Conservation (phyloP, 2,329 filamentous ascomycete genomes). For the Paramyrothecium roridum region DNA sequence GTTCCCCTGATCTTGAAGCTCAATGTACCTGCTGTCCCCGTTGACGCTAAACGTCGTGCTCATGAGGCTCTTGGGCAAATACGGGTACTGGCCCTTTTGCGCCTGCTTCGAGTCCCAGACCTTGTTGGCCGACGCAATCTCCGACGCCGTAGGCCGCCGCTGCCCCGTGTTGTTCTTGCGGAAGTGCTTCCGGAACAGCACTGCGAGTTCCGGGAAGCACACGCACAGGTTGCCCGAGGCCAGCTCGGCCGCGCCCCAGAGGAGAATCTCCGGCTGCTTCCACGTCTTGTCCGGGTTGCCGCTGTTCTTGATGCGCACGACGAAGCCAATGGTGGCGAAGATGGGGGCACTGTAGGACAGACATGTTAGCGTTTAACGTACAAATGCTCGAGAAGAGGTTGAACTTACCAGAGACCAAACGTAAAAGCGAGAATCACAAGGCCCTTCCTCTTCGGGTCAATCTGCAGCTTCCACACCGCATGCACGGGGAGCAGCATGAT, state of each 20-base stretch:
- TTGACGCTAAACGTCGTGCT: not conserved
- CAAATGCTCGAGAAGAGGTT: no score
- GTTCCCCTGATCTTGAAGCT: not conserved
- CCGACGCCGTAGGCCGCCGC: not conserved
- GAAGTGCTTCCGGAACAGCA: constrained; percentile 5
- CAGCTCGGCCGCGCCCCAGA: constrained; percentile 6
- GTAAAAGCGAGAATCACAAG: constrained; percentile 5
- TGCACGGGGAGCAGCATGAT: constrained; percentile 6
- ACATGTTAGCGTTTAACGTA: not conserved
- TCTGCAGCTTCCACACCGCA: constrained; percentile 3
- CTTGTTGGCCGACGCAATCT: not conserved
- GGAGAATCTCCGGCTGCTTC: constrained; percentile 8
- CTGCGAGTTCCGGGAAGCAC: constrained; percentile 7
- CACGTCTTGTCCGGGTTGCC: constrained; percentile 5
- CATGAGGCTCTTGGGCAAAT: constrained; percentile 4
- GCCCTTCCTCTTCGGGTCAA: constrained; percentile 3
- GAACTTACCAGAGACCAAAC: constrained; percentile 5
- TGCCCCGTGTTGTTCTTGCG: not conserved
- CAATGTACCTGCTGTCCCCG: not conserved
- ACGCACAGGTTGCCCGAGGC: constrained; percentile 7
- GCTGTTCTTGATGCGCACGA: constrained; percentile 6
- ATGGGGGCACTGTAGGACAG: constrained; percentile 4
- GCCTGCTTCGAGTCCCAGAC: not conserved
- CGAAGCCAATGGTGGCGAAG: constrained; percentile 6
- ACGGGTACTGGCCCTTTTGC: not conserved